Evolutionary conservation across 352 stramenopile species (phyloP), one percentile per base, ranked within the genome.

Genomic region (Aphanomyces cochlioides): DNA sequence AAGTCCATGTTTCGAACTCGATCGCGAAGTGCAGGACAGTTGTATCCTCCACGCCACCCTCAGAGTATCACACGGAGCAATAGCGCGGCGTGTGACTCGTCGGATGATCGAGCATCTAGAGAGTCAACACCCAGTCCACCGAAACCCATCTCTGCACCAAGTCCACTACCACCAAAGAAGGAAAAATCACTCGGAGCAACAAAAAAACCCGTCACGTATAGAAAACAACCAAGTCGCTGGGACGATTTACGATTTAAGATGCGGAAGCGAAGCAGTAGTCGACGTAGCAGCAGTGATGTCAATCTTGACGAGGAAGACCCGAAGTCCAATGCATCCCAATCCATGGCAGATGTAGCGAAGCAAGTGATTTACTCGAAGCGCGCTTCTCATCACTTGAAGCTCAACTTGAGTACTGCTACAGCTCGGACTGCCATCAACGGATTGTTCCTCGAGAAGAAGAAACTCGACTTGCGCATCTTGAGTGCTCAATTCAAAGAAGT

Each of bases 391-490:
- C 84, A 84, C 1, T 92, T 95, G 48, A 50, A 92, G 39, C 80
- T 77, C 41, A 92, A 89, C 68, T 76, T 92, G 41, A 63, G 19
- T 19, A 50, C 19, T n/a, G 56, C 19, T 8, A 48, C 54, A 7
- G 34, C 7, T 12, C 54, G 37, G 13, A 58, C 64, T 5, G 53
- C 64, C 3, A 90, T 91, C 80, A 84, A 88, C 38, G 87, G 87
- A 7, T 89, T 95, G 66, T 87, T 93, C 67, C 92, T 95, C 82
- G 85, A 95, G 73, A 95, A 95, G 78, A 95, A 94, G 74, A 95
- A 95, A 59, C 76, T 95, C 34, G 81, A 94, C 45, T 68, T 95
- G 7, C 77, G 85, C 50, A 81, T 75, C 15, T 83, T 95, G 12
- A 79, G 83, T 39, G 73, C 84, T 57, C 84, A 95, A 74, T 95